Evolutionary conservation across 2,329 filamentous ascomycete genomes (phyloP), one percentile per base, ranked within the genome.

Genomic region (Pseudogymnoascus sp.): DNA sequence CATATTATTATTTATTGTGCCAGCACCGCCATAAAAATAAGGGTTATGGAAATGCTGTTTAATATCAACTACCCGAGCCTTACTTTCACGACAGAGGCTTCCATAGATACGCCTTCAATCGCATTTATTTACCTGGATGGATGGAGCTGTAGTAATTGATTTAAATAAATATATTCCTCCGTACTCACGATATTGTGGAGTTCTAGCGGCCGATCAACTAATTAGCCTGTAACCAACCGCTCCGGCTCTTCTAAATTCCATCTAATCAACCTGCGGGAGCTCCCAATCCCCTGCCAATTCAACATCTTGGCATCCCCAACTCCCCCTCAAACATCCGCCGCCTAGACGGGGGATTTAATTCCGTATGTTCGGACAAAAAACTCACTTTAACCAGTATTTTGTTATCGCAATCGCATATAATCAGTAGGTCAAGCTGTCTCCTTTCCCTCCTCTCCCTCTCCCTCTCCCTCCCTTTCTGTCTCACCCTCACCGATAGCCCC

Each of bases 341-440:
- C 26, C 47, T 26, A 53, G 47, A 53, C 47, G 47, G 47, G 47
- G 10, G 15, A 53, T 53, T 53, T 53, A 53, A 53, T 53, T 53
- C 47, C 47, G 47, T 53, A 53, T 9, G 26, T 33, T 53, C 26
- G 47, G 26, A 11, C 8, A 11, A 13, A 10, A 11, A 13, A 10
- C 26, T 17, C 5, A 19, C 4, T 19, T 31, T 13, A 31, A 19
- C 15, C 26, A 33, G 13, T n/a, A 17, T 9, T 53, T 26, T 15
- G 9, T 31, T 19, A 2, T 47, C 3, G 3, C 15, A 31, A 53
- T 31, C 8, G 9, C 8, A 53, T 31, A 53, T 31, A 53, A 31
- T 13, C 9, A 19, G 47, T 53, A 53, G 47, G 26, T 53, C 47
- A 7, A 53, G 47, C 26, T 11, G 26, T 53, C 26, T 31, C 47